These are phyloP conservation scores for Primulina tabacum DNA, from an alignment of 257 asterid genomes.

Conservation along the genomic window DNA sequence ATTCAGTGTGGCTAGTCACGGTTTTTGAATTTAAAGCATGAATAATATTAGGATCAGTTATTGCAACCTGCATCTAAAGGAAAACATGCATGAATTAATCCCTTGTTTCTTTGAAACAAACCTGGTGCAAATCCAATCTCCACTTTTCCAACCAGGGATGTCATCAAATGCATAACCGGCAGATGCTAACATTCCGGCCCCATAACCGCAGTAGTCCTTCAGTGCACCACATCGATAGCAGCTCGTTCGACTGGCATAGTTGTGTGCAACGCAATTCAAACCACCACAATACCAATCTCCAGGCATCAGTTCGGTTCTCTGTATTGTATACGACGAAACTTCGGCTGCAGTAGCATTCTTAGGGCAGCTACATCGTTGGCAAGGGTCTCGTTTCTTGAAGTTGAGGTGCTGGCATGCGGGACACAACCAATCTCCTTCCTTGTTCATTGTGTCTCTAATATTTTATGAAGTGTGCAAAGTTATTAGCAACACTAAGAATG, in stretches of 20 bases:
- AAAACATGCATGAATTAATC: background rate
- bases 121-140: constrained; percentile 90
- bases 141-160: constrained; percentile 84
- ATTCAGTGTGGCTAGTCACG: no score
- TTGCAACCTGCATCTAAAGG: no score
- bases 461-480: background rate
- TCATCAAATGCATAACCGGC: constrained; percentile 48
- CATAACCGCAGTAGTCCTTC: constrained; percentile 50
- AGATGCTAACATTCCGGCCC: constrained; percentile 40
- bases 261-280: constrained; percentile 70
- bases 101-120: constrained; percentile 14
- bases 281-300: constrained; percentile 83
- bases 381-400: constrained; percentile 65
- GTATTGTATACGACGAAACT: constrained; percentile 43
- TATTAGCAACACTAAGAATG: no score
- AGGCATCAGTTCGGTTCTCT: constrained; percentile 46
- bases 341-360: constrained; percentile 52
- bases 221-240: constrained; percentile 64
- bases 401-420: constrained; percentile 77
- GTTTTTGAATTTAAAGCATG: no score
- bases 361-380: constrained; percentile 78
- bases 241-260: constrained; percentile 72
- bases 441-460: constrained; percentile 37
- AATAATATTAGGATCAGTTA: no score
- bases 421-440: constrained; percentile 86